phyloP scores from a whole-genome alignment of 2,329 filamentous ascomycete species.

The Didymella arachidicola region DNA sequence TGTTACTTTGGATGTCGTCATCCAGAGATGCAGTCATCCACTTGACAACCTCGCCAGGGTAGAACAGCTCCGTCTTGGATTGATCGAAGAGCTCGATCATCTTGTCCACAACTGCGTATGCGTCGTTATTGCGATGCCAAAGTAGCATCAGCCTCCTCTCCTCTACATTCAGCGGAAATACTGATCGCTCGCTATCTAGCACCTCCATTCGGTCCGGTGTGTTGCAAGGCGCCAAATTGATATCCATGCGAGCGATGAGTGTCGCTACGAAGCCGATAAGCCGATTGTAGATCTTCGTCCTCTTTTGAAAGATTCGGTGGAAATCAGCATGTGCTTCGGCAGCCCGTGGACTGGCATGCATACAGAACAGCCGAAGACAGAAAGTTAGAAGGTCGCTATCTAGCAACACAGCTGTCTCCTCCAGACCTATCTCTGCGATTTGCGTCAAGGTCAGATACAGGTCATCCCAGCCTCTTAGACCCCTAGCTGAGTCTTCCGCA shows the following conservation, averaged over 20 bases:
- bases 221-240: constrained; percentile 24
- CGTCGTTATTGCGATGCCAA: constrained; percentile 43
- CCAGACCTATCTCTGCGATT: constrained; percentile 38
- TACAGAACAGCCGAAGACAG: constrained; percentile 40
- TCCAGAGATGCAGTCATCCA: constrained; percentile 39
- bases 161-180: constrained; percentile 38
- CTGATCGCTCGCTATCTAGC: constrained; percentile 31
- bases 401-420: constrained; percentile 40
- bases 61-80: constrained; percentile 40
- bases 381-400: constrained; percentile 39
- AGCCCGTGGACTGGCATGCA: constrained; percentile 34
- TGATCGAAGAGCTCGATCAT: constrained; percentile 46
- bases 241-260: constrained; percentile 41
- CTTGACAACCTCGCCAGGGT: constrained; percentile 47
- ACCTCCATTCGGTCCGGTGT: constrained; percentile 31
- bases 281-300: constrained; percentile 40
- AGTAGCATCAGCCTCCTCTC: constrained; percentile 35
- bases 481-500: constrained; percentile 33
- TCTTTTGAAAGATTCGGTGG: constrained; percentile 44
- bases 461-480: constrained; percentile 48
- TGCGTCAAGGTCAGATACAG: constrained; percentile 44
- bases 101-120: constrained; percentile 45
- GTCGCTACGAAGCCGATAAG: constrained; percentile 42
- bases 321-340: constrained; percentile 31
- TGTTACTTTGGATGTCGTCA: constrained; percentile 20